Evolutionary conservation across 257 asterid genomes (phyloP).

Genomic region (Scutellaria minor): DNA sequence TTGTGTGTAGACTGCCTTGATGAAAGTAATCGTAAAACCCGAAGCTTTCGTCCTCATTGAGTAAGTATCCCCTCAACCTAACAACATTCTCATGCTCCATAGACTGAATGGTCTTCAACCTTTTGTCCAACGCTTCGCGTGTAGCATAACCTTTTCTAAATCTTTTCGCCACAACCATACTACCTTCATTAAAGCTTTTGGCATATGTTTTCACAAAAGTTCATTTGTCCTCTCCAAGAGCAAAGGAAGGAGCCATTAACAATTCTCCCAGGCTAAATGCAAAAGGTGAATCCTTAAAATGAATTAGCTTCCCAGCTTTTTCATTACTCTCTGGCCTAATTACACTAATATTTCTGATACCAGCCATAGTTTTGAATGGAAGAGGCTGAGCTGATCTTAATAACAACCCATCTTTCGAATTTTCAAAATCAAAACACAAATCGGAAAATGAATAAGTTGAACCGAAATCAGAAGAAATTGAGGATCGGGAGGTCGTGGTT

Average conservation of each 20-base stretch:
- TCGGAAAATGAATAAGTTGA: neutral
- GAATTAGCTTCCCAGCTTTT: neutral
- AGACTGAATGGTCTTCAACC: neutral
- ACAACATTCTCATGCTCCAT: constrained; percentile 20
- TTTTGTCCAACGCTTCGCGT: neutral
- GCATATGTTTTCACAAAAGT: neutral
- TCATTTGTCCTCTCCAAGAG: neutral
- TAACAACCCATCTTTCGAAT: neutral
- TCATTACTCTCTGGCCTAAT: neutral
- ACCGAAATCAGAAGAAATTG: neutral
- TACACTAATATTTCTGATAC: neutral
- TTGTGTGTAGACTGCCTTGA: constrained; percentile 16
- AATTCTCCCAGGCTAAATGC: neutral
- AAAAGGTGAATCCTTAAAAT: neutral
- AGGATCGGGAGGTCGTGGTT: neutral
- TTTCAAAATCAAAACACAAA: neutral
- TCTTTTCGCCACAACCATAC: neutral
- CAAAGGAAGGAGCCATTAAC: neutral
- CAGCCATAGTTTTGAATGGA: constrained; percentile 8
- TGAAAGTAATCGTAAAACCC: constrained; percentile 5
- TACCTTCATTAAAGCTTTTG: neutral
- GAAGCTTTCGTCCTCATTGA: neutral
- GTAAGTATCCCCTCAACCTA: constrained; percentile 14
- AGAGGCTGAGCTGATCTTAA: neutral
- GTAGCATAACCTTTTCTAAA: too few relatives aligned